These are phyloP conservation scores for Collybia sordida DNA, from an alignment of 768 basidiomycete genomes.

Conservation along the genomic window DNA sequence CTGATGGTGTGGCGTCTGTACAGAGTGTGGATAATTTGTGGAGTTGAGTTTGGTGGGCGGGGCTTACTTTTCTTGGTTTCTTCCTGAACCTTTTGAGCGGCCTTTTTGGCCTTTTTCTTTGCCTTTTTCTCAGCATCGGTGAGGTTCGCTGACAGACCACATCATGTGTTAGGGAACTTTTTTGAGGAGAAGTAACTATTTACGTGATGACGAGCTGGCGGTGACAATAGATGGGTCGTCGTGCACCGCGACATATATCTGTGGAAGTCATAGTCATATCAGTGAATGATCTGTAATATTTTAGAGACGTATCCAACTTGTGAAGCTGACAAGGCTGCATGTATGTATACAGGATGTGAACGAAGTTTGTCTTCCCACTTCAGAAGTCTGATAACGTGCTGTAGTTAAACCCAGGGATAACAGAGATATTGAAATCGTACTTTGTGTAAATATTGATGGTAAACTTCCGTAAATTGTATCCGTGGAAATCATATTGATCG, in stretches of 20 bases:
- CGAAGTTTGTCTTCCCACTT: constrained; percentile 81
- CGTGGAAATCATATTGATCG: constrained; percentile 98
- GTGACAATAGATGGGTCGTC: constrained; percentile 69
- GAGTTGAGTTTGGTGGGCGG: constrained; percentile 2
- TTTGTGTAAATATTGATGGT: constrained; percentile 83
- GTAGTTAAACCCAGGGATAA: background rate
- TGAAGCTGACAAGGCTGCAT: constrained; percentile 69
- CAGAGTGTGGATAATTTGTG: background rate
- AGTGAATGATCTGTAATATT: constrained; percentile 2
- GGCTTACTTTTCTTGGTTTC: constrained; percentile 69
- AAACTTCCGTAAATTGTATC: constrained; percentile 88
- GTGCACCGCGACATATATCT: constrained; percentile 75
- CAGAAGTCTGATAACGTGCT: constrained; percentile 53
- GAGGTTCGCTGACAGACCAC: constrained; percentile 31
- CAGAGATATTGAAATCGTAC: constrained; percentile 43
- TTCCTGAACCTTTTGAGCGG: constrained; percentile 63
- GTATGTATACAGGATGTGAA: constrained; percentile 74
- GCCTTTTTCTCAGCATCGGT: constrained; percentile 77
- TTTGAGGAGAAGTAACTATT: constrained; percentile 6
- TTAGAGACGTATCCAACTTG: constrained; percentile 41
- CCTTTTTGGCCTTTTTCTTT: constrained; percentile 85
- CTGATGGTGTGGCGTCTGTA: constrained; percentile 30
- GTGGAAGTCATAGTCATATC: background rate
- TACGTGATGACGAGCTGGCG: constrained; percentile 38
- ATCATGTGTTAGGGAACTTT: background rate